Evolutionary conservation across 192 early-diverging fungal genomes (phyloP), one percentile per base, ranked within the genome.

Genomic region (Entomortierella beljakovae): DNA sequence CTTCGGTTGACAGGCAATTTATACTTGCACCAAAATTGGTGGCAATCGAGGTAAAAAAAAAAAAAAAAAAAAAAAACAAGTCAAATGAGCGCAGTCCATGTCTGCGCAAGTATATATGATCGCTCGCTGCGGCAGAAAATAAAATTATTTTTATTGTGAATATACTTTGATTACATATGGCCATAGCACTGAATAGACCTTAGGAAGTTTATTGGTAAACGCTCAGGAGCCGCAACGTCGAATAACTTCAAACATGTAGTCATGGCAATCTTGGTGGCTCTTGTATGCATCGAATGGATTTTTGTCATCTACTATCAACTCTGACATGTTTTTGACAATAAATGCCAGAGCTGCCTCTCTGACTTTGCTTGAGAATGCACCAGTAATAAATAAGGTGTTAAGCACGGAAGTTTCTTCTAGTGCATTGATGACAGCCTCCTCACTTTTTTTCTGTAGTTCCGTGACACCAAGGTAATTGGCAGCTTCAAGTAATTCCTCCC

Each of bases 211-310:
- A n/a, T n/a, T n/a, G n/a, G n/a, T n/a, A n/a, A n/a, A n/a, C n/a
- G n/a, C n/a, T n/a, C n/a, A n/a, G n/a, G n/a, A n/a, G n/a, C n/a
- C n/a, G n/a, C n/a, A n/a, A n/a, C n/a, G 54, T 6, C 56, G 66
- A 46, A 68, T 68, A 40, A 68, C 15, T 23, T 68, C 57, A 35
- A 68, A 18, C 57, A 68, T 51, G 9, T 59, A 10, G 1, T 43
- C 38, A 40, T 68, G 38, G 26, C 48, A 58, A 31, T 58, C 23
- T 23, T 55, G 66, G 31, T 68, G 57, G 38, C 59, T 34, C 48
- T 52, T 68, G 34, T 51, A 68, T 18, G 48, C 5, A 22, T 23
- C 23, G 31, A 68, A 68, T 9, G 66, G 66, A 26, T 68, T 49
- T 25, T 59, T 50, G 1, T 28, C 56, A 18, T 51, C 23, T n/a